Percentiles rank a stretch among this genome's conserved stretches.
Conservation (phyloP, 257 asterid genomes). For the Solanum chmielewskii region DNA sequence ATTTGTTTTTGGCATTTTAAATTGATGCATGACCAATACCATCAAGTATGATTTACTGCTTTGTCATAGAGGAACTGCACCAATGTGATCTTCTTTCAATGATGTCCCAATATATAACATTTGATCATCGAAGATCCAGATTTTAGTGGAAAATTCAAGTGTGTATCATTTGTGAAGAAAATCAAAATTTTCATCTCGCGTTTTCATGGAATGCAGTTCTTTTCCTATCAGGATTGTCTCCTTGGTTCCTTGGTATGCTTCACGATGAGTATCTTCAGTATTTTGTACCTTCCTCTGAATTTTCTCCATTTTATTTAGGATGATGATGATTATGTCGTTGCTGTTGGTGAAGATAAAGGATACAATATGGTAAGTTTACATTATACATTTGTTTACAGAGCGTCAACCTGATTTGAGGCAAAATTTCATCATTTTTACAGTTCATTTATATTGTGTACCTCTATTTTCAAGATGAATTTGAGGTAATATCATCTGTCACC, state of each 20-base stretch:
- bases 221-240: neutral
- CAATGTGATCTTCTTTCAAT: neutral
- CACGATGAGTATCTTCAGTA: neutral
- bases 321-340: conserved; percentile 72
- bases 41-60: neutral
- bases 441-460: neutral
- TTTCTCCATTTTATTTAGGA: conserved; percentile 36
- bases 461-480: neutral
- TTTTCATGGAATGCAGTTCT: neutral
- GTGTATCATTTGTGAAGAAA: neutral
- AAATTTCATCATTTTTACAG: neutral
- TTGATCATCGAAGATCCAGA: neutral
- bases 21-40: neutral
- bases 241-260: neutral
- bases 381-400: neutral
- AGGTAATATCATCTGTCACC: neutral
- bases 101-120: neutral
- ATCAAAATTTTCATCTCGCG: neutral
- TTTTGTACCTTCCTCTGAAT: neutral
- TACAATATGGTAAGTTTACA: conserved; percentile 32
- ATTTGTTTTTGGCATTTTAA: neutral
- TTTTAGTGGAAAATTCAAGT: neutral
- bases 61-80: neutral
- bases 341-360: conserved; percentile 59
- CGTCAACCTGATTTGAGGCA: neutral